Evolutionary conservation across 352 stramenopile species (phyloP).

Genomic region (Pythium biforme): DNA sequence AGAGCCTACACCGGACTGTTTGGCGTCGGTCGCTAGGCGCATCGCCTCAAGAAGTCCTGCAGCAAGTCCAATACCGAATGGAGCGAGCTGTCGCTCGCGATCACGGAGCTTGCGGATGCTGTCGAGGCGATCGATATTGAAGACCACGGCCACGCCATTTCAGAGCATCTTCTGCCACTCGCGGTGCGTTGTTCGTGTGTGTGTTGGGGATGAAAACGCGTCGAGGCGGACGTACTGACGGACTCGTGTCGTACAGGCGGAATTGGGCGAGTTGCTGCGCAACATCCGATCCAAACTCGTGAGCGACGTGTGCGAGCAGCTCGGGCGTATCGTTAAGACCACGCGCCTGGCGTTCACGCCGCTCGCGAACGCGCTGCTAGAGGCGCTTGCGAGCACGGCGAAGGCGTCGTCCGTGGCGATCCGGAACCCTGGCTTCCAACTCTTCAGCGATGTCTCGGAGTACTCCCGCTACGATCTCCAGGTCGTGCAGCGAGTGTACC

Average conservation of each 20-base stretch:
- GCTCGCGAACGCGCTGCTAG: slow-evolving; percentile 56
- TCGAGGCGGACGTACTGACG: neutral
- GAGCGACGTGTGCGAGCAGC: slow-evolving; percentile 41
- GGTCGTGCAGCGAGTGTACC: slow-evolving; percentile 45
- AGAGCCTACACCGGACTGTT: no score
- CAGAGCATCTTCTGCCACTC: slow-evolving; percentile 39
- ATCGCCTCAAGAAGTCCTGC: slow-evolving; percentile 15
- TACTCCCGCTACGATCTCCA: slow-evolving; percentile 60
- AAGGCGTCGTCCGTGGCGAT: slow-evolving; percentile 56
- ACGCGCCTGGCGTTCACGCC: slow-evolving; percentile 47
- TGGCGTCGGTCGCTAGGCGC: no score
- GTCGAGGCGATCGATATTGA: slow-evolving; percentile 40
- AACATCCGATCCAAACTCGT: slow-evolving; percentile 56
- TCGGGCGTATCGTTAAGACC: slow-evolving; percentile 48
- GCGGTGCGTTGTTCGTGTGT: slow-evolving; percentile 34
- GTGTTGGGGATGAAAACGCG: neutral
- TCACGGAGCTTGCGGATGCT: slow-evolving; percentile 44
- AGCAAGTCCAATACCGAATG: slow-evolving; percentile 36
- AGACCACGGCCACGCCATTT: slow-evolving; percentile 30
- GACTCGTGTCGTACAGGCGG: slow-evolving; percentile 21
- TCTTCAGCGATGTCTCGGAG: slow-evolving; percentile 58
- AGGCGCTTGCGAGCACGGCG: slow-evolving; percentile 44
- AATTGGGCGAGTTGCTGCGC: slow-evolving; percentile 42
- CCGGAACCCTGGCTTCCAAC: slow-evolving; percentile 42
- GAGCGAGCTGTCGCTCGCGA: slow-evolving; percentile 34